Conservation (phyloP, 371 early-diverging fungal species). For the Mortierella polycephala region DNA sequence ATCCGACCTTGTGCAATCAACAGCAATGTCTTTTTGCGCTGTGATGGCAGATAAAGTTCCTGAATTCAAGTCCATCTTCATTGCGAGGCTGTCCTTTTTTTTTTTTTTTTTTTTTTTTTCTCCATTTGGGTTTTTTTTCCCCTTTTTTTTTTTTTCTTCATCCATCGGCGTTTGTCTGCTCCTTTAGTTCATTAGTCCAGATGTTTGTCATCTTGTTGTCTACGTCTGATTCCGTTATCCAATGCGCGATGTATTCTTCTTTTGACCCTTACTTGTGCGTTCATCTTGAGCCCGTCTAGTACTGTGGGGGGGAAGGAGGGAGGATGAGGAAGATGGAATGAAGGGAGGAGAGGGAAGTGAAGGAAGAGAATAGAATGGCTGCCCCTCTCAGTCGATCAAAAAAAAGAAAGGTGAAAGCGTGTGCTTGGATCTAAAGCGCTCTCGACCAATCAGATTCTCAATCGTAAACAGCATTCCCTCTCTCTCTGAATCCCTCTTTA, state of each 20-base stretch:
- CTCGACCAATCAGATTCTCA: background rate
- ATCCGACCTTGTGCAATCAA: no score
- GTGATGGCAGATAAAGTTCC: no score
- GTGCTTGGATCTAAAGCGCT: background rate
- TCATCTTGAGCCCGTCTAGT: constrained; percentile 9
- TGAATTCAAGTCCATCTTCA: background rate
- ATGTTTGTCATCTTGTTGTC: no score
- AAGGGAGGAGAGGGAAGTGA: background rate
- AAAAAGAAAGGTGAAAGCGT: constrained; percentile 2
- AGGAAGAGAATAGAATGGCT: background rate
- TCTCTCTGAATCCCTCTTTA: no score
- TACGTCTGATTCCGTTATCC: no score
- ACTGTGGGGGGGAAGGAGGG: background rate
- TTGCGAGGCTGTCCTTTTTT: background rate
- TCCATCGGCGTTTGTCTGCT: no score
- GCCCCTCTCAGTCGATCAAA: background rate
- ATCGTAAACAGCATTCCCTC: background rate
- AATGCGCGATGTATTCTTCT: background rate
- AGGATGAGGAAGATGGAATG: constrained; percentile 7
- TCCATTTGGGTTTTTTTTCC: no score
- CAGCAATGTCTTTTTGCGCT: no score
- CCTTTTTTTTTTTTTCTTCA: no score
- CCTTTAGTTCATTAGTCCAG: no score
- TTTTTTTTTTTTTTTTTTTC: no score
- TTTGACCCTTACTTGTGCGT: constrained; percentile 20